Base-by-base conservation (phyloP, 2,329 filamentous ascomycete species). In the Coniochaeta ligniaria region DNA sequence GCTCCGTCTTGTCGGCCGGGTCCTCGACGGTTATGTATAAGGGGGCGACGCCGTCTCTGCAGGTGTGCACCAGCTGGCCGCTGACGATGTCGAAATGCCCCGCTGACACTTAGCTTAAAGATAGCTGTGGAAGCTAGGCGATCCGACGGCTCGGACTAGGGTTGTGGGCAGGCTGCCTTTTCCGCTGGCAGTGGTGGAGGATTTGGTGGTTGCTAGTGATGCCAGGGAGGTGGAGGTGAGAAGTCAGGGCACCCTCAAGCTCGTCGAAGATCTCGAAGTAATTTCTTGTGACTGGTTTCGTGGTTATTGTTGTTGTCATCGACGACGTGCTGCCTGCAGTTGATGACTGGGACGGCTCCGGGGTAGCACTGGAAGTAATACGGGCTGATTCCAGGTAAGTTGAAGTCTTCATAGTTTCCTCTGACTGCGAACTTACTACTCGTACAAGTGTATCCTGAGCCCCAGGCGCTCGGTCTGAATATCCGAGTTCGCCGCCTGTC, bases 61-160 rank as follows among this genome's bases (percentile, higher is more conserved):
- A 72, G 60, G 83, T 72, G 62, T 80, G 73, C 0, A 81, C 75
- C 0, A 83, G 75, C 68, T 85, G 82, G 0, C 80, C 80, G 35
- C 74, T 71, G 2, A 78, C 70, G 62, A 84, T 74, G 63, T 81
- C 78, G 72, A 80, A 83, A 67, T 85, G 81, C 0, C 81, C 82
- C 0, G 82, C 83, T 1, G 78, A 78, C 9, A 73, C 12, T 67
- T 66, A 6, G 77, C 74, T 68, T 81, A 77, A 3, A 81, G 73
- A 65, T 81, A 81, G 60, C 73, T 74, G 71, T 80, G 78, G 70
- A 78, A 84, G 69, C 84, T 83, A 22, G 82, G 82, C 0, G 75
- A 69, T 41, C 74, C 78, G 5, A 84, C 81, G 1, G 78, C 80
- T 14, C 81, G 78, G 65, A 85, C 78, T 81, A 83, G 73, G 2